phyloP scores from a whole-genome alignment of 306 rosid genomes.

The Trifolium repens region DNA sequence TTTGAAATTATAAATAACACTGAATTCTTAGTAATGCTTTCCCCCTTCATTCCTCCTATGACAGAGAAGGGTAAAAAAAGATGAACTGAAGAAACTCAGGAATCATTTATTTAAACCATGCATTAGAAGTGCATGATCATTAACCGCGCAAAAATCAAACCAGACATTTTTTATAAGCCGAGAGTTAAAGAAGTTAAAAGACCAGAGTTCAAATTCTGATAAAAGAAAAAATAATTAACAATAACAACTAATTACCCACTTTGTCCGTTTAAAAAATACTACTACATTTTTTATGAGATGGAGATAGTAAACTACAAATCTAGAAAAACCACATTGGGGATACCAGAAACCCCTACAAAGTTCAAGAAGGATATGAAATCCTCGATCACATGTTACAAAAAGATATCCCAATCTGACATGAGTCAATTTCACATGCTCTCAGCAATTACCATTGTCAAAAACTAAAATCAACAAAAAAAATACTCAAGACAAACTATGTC shows the following conservation, averaged over 20 bases:
- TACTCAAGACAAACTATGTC: background rate
- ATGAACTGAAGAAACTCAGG: background rate
- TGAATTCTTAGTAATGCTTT: too few species aligned
- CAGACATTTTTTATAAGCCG: too few species aligned
- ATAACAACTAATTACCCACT: too few species aligned
- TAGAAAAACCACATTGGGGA: background rate
- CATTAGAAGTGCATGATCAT: background rate
- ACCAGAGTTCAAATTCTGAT: too few species aligned
- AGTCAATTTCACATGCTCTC: background rate
- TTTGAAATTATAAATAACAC: background rate
- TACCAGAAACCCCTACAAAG: constrained; percentile 13
- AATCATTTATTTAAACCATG: background rate
- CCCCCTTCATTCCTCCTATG: background rate
- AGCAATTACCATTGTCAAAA: background rate
- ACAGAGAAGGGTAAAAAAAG: background rate
- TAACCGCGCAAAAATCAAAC: too few species aligned
- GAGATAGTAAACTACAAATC: too few species aligned
- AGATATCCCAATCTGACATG: background rate
- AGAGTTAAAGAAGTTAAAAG: too few species aligned
- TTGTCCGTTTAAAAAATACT: too few species aligned
- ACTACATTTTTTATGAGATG: too few species aligned
- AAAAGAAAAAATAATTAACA: too few species aligned
- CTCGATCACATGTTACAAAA: background rate
- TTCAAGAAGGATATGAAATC: background rate
- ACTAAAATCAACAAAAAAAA: too few species aligned